Conservation (phyloP, 2,329 filamentous ascomycete genomes). For the Apiospora kogelbergensis region DNA sequence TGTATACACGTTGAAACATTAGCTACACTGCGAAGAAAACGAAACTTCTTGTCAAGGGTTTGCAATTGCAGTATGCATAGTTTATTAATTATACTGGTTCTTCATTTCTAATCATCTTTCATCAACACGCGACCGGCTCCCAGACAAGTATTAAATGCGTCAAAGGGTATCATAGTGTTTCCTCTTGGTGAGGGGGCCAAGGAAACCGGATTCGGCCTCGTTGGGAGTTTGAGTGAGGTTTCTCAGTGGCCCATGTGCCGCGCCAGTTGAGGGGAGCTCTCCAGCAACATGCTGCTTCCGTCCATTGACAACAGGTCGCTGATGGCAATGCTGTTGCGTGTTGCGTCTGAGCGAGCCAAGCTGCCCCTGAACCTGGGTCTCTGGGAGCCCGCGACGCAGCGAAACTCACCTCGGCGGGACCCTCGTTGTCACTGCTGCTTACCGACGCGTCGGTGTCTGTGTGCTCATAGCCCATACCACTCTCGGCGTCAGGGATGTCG, state of each 20-base stretch:
- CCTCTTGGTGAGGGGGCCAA: background rate
- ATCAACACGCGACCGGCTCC: background rate
- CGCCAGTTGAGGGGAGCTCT: slow-evolving; percentile 51
- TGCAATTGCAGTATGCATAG: slow-evolving; percentile 30
- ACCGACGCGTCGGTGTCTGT: slow-evolving; percentile 72
- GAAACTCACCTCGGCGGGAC: slow-evolving; percentile 38
- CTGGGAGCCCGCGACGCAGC: slow-evolving; percentile 29
- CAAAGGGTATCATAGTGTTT: background rate
- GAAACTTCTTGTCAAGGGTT: slow-evolving; percentile 10
- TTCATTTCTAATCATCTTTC: slow-evolving; percentile 21
- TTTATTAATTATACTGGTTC: slow-evolving; percentile 25
- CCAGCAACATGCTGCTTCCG: slow-evolving; percentile 54
- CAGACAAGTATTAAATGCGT: background rate
- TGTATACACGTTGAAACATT: slow-evolving; percentile 4
- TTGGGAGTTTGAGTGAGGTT: too few relatives aligned
- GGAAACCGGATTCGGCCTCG: background rate
- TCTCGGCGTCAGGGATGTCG: slow-evolving; percentile 66
- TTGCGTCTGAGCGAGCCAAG: slow-evolving; percentile 40
- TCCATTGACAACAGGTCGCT: slow-evolving; percentile 56
- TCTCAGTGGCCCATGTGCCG: slow-evolving; percentile 25
- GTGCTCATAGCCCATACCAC: slow-evolving; percentile 68
- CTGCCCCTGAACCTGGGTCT: slow-evolving; percentile 34
- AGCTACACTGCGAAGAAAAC: background rate
- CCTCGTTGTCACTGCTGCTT: slow-evolving; percentile 47
- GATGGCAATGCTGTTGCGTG: slow-evolving; percentile 56